Evolutionary conservation across 352 stramenopile species (phyloP), one percentile per base, ranked within the genome.

Genomic region (Phytophthora cajani): DNA sequence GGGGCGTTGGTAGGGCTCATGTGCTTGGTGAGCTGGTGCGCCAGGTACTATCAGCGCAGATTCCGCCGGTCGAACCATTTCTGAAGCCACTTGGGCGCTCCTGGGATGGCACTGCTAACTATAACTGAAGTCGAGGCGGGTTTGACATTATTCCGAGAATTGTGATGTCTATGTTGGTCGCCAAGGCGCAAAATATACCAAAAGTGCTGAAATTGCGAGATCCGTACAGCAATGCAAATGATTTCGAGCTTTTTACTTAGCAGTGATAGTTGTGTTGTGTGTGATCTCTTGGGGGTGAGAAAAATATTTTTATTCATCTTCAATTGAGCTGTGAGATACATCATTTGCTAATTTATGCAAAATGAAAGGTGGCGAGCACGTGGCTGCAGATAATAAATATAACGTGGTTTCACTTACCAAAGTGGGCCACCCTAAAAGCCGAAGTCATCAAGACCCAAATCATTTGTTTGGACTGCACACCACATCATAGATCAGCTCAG

Each of bases 401-500:
- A 27, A 53, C n/a, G 9, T 10, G 9, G n/a, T 33, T 32, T 10
- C 9, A 32, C 19, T 32, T 53, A 53, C 47, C 47, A 30, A 53
- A 27, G 47, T 53, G 47, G 3, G 12, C 2, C 21, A 53, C 47
- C 19, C 47, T 27, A 8, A 53, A 53, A 2, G 47, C 47, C 27
- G 32, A 30, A 6, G 47, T 53, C 47, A 53, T 53, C 19, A 53
- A 53, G 5, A 53, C 19, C 47, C 47, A 53, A 12, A 53, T 30
- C 16, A 53, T 17, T 33, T 53, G 47, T 9, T 53, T 53, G 47
- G 19, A 53, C 47, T 53, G 47, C 8, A 21, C n/a, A 14, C 25
- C 47, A n/a, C 47, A 53, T 53, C 33, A 7, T 19, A 8, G 8
- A 30, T 17, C n/a, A 53, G 19, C 47, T 30, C 19, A 17, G 47